Conservation (phyloP, 2,329 filamentous ascomycete species). For the Phoma herbarum region DNA sequence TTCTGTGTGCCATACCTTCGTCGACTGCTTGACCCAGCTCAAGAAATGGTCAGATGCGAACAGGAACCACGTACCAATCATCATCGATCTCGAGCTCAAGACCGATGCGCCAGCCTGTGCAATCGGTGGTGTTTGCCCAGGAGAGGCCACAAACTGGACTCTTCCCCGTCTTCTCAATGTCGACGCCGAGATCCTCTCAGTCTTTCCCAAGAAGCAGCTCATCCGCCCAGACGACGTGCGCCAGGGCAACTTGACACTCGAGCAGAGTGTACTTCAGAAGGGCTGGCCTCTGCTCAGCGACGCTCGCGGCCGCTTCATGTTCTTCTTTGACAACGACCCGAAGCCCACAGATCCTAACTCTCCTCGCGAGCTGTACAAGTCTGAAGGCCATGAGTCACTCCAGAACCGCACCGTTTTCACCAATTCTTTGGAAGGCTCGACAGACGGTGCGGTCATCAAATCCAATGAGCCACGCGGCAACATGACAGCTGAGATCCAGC, state of each 20-base stretch:
- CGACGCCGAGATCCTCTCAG: constrained; percentile 58
- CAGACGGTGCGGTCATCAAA: constrained; percentile 61
- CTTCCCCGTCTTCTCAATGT: constrained; percentile 55
- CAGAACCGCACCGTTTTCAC: constrained; percentile 61
- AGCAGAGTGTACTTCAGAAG: constrained; percentile 56
- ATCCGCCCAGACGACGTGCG: constrained; percentile 60
- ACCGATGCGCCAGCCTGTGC: constrained; percentile 49
- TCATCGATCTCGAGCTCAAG: constrained; percentile 62
- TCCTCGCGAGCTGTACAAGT: constrained; percentile 53
- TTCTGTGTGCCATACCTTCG: constrained; percentile 58
- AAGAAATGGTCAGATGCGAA: constrained; percentile 57
- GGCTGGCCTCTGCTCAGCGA: constrained; percentile 61
- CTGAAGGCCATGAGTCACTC: constrained; percentile 45
- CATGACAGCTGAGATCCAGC: constrained; percentile 54
- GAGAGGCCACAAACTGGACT: constrained; percentile 56
- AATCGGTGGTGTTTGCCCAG: constrained; percentile 50
- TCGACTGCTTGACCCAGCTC: constrained; percentile 55
- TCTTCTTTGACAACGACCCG: constrained; percentile 62
- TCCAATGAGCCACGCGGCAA: constrained; percentile 55
- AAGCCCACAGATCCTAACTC: constrained; percentile 40
- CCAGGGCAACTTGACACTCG: constrained; percentile 53
- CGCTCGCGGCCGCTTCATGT: constrained; percentile 58
- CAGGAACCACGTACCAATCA: constrained; percentile 57
- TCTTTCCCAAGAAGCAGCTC: constrained; percentile 54
- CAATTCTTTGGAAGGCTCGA: constrained; percentile 56